These are phyloP conservation scores for Penicillium sp. DNA, from an alignment of 2,329 filamentous ascomycete species.

Conservation along the genomic window DNA sequence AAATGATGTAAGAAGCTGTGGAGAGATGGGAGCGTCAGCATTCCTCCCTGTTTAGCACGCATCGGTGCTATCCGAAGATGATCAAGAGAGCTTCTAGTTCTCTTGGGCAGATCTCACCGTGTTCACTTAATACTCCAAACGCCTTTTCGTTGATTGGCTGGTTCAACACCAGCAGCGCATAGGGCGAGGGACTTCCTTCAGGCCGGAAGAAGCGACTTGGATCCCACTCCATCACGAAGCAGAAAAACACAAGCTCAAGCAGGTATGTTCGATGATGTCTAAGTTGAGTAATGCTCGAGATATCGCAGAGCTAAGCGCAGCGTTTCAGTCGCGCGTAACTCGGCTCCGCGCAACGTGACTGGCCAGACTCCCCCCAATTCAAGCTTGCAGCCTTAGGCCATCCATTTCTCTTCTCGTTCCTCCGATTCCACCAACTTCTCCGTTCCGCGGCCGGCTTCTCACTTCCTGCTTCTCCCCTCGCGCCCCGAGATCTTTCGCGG, in stretches of 20 bases:
- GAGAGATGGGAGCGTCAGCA: neutral
- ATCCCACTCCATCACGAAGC: constrained; percentile 40
- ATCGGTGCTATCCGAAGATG: neutral
- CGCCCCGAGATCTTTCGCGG: constrained; percentile 15
- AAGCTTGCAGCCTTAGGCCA: constrained; percentile 23
- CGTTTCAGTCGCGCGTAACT: constrained; percentile 12
- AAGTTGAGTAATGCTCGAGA: neutral
- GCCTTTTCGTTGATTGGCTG: constrained; percentile 57
- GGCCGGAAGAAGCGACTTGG: constrained; percentile 43
- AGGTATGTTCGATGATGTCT: neutral
- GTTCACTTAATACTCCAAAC: constrained; percentile 38
- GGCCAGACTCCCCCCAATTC: constrained; percentile 8
- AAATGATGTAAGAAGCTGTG: constrained; percentile 67
- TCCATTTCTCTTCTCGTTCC: constrained; percentile 16
- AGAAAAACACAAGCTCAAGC: neutral
- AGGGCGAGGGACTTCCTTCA: constrained; percentile 26
- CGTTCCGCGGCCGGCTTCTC: constrained; percentile 19
- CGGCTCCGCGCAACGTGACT: constrained; percentile 27
- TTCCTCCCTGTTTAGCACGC: neutral
- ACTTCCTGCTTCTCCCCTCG: constrained; percentile 11
- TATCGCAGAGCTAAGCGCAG: neutral
- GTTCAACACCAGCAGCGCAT: constrained; percentile 62
- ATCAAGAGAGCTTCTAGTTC: neutral
- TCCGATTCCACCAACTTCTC: constrained; percentile 27
- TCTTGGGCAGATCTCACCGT: constrained; percentile 29